Evolutionary conservation across 768 basidiomycete genomes (phyloP), one percentile per base, ranked within the genome.

Genomic region (Flagelloscypha sp.): DNA sequence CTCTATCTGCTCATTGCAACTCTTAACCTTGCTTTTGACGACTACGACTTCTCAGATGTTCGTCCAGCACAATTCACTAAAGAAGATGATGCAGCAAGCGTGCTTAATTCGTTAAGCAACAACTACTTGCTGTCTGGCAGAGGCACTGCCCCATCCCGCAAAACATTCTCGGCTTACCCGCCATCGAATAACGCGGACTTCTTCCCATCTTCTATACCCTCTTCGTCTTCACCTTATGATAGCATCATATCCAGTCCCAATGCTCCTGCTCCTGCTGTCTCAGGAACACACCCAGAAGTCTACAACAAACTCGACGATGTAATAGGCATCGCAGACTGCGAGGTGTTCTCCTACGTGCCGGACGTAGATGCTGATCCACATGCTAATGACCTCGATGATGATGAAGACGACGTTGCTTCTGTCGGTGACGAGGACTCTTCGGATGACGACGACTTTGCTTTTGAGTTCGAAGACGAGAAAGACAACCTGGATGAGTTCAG

Each of bases 1-100:
- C 80, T 95, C 38, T 95, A 92, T 66, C 78, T 93, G 33, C 83
- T 98, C 55, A 95, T 98, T 50, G 85, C 89, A 21, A 90, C 92
- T 3, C 81, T 99, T 50, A 99, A 99, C 65, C 77, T 89, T 50
- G 93, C 94, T 5, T 99, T 93, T 54, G 94, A 94, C 2, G 94
- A 98, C 72, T 75, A 97, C 63, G 93, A 97, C 53, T 99, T 98
- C 65, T 86, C 87, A 6, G 83, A 87, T 55, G 83, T 95, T 34
- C 76, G 84, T 18, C 86, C 92, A 1, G 80, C 81, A 7, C 84
- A 94, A 48, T 99, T 99, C 59, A 78, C 73, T 53, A 81, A 81
- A 39, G 88, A 93, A 57, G 77, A 86, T 58, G 72, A 74, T 57
- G 79, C 66, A 24, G 84, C 85, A 3, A 71, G 62, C 55, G 85